These are phyloP conservation scores for Calcarisporium arbuscula DNA, from an alignment of 2,329 filamentous ascomycete genomes.

Conservation along the genomic window DNA sequence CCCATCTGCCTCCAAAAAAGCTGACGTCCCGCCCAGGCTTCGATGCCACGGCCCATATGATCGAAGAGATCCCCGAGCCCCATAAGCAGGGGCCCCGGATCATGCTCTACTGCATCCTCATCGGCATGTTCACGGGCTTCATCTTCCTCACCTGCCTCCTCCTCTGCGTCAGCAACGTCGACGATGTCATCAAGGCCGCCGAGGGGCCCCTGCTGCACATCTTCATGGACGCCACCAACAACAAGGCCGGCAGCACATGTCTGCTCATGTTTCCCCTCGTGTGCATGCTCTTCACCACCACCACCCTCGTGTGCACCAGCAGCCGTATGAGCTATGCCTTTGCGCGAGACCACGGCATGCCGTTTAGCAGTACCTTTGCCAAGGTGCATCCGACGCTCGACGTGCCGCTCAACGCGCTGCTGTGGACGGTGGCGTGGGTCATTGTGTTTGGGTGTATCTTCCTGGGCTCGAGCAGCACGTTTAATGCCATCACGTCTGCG, in stretches of 20 bases:
- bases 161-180: slow-evolving; percentile 55
- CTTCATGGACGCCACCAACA: slow-evolving; percentile 57
- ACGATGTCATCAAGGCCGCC: slow-evolving; percentile 47
- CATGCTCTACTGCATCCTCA: slow-evolving; percentile 59
- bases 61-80: slow-evolving; percentile 53
- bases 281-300: slow-evolving; percentile 59
- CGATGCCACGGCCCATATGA: slow-evolving; percentile 44
- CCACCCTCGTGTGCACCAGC: slow-evolving; percentile 59
- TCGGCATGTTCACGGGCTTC: slow-evolving; percentile 58
- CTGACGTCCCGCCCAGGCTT: slow-evolving; percentile 25
- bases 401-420: slow-evolving; percentile 61
- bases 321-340: slow-evolving; percentile 64
- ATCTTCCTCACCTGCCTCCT: slow-evolving; percentile 58
- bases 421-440: slow-evolving; percentile 54
- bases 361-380: slow-evolving; percentile 53
- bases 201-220: slow-evolving; percentile 58
- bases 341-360: slow-evolving; percentile 59
- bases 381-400: slow-evolving; percentile 54
- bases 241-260: slow-evolving; percentile 55
- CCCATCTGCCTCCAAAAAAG: background rate
- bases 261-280: slow-evolving; percentile 60
- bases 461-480: slow-evolving; percentile 58
- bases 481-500: slow-evolving; percentile 66
- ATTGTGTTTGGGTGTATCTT: slow-evolving; percentile 66
- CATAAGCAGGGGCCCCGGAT: slow-evolving; percentile 56